A percentile compares a stretch with the other conserved stretches of the same genome.
These are phyloP conservation scores for Scutellaria baicalensis DNA, from an alignment of 257 asterid species.

Conservation along the genomic window DNA sequence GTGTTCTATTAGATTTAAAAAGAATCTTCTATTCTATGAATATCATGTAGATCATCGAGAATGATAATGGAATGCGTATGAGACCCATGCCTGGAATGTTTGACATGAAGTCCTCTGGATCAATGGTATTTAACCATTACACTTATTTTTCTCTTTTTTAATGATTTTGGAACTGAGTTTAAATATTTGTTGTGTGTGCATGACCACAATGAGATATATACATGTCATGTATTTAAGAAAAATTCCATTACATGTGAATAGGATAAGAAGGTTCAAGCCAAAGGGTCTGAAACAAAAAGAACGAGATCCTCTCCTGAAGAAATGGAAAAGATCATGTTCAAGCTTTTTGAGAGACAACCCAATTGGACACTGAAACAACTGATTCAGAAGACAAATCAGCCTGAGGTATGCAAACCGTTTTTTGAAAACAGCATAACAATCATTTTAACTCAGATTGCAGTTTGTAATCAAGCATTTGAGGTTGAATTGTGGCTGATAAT, in stretches of 20 bases:
- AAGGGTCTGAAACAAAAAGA: constrained; percentile 71
- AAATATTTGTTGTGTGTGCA: background rate
- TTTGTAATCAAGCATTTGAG: background rate
- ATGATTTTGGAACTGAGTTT: background rate
- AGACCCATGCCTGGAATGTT: constrained; percentile 75
- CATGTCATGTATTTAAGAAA: background rate
- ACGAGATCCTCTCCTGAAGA: constrained; percentile 76
- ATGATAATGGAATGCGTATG: constrained; percentile 62
- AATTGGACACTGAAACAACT: constrained; percentile 87
- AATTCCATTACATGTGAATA: constrained; percentile 14
- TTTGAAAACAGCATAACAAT: background rate
- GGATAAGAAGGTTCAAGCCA: constrained; percentile 66
- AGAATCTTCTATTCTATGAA: background rate
- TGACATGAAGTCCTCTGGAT: constrained; percentile 40
- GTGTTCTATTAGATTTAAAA: background rate
- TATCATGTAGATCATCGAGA: constrained; percentile 52
- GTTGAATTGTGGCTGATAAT: background rate
- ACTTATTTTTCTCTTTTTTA: background rate
- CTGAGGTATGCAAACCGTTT: constrained; percentile 47
- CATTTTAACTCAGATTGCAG: background rate
- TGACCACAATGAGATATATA: background rate
- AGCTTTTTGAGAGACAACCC: constrained; percentile 85
- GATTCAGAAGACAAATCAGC: constrained; percentile 85
- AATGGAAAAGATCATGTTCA: constrained; percentile 92
- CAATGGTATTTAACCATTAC: constrained; percentile 29